These are phyloP conservation scores for Gynochthodes officinalis DNA, from an alignment of 257 asterid genomes.

Conservation along the genomic window DNA sequence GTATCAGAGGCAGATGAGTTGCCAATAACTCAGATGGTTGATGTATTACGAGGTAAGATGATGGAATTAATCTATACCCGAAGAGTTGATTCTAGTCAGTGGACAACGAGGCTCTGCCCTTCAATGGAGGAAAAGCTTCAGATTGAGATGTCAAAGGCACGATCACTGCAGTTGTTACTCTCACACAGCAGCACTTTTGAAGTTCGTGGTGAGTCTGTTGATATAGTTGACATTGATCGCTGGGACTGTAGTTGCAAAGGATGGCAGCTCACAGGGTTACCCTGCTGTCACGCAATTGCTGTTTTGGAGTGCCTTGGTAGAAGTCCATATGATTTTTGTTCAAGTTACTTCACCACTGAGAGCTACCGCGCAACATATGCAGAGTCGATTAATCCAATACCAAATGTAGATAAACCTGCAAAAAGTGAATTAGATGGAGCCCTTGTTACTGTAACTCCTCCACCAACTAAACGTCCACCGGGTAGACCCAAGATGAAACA, in stretches of 20 bases:
- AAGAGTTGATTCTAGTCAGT: slow-evolving; percentile 70
- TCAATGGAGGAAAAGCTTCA: slow-evolving; percentile 82
- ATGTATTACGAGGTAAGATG: slow-evolving; percentile 84
- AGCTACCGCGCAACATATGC: slow-evolving; percentile 63
- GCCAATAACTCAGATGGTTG: slow-evolving; percentile 97
- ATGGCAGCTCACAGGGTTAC: slow-evolving; percentile 89
- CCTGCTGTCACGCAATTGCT: slow-evolving; percentile 88
- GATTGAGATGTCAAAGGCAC: slow-evolving; percentile 61
- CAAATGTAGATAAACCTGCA: slow-evolving; percentile 75
- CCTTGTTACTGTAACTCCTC: slow-evolving; percentile 71
- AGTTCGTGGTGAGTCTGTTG: slow-evolving; percentile 62
- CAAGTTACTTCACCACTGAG: slow-evolving; percentile 62
- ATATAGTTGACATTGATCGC: slow-evolving; percentile 64
- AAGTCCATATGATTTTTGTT: slow-evolving; percentile 70
- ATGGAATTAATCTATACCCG: slow-evolving; percentile 84
- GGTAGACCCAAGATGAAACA: slow-evolving; percentile 88
- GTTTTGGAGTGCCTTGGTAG: slow-evolving; percentile 58
- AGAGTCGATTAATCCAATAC: slow-evolving; percentile 87
- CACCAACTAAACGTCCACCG: slow-evolving; percentile 88
- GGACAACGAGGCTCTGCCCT: slow-evolving; percentile 77
- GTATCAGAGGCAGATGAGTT: slow-evolving; percentile 90
- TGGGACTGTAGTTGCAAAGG: slow-evolving; percentile 92
- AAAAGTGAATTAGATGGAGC: slow-evolving; percentile 49
- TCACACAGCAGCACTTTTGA: slow-evolving; percentile 61
- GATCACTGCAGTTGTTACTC: slow-evolving; percentile 41